Percentiles rank a stretch among this genome's conserved stretches.
phyloP scores from a whole-genome alignment of 2,329 filamentous ascomycete species.

The Sporothrix humicola region DNA sequence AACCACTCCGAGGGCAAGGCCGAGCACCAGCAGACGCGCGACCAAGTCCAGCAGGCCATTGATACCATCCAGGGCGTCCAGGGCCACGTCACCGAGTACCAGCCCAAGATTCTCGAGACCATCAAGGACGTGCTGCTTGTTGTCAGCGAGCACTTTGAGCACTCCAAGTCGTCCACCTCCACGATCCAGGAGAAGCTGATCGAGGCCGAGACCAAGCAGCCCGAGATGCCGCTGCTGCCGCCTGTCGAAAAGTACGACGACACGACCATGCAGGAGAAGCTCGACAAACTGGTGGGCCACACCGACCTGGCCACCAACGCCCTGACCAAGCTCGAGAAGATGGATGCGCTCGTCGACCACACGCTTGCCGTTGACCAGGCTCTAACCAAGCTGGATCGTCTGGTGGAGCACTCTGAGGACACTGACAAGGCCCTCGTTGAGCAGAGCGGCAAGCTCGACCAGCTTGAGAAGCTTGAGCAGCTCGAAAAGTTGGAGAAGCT shows the following conservation, averaged over 20 bases:
- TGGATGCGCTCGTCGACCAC: constrained; percentile 71
- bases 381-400: constrained; percentile 34
- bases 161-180: constrained; percentile 71
- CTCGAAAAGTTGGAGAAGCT: constrained; percentile 32
- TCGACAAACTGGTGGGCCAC: constrained; percentile 65
- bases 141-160: constrained; percentile 86
- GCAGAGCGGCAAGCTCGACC: constrained; percentile 25
- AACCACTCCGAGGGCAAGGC: constrained; percentile 73
- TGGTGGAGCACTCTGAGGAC: constrained; percentile 37
- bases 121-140: constrained; percentile 84
- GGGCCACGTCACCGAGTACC: constrained; percentile 77
- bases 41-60: constrained; percentile 77
- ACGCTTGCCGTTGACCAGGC: constrained; percentile 33
- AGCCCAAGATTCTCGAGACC: constrained; percentile 85
- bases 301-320: constrained; percentile 70
- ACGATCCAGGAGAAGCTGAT: constrained; percentile 65
- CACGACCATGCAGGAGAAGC: constrained; percentile 62
- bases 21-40: constrained; percentile 82
- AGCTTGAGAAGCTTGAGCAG: constrained; percentile 34
- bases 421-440: constrained; percentile 31
- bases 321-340: constrained; percentile 75
- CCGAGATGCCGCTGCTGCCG: constrained; percentile 63
- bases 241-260: constrained; percentile 70
- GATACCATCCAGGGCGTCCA: constrained; percentile 76
- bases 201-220: constrained; percentile 66